Evolutionary conservation across 2,329 filamentous ascomycete genomes (phyloP).

Genomic region (Colletotrichum sp.): DNA sequence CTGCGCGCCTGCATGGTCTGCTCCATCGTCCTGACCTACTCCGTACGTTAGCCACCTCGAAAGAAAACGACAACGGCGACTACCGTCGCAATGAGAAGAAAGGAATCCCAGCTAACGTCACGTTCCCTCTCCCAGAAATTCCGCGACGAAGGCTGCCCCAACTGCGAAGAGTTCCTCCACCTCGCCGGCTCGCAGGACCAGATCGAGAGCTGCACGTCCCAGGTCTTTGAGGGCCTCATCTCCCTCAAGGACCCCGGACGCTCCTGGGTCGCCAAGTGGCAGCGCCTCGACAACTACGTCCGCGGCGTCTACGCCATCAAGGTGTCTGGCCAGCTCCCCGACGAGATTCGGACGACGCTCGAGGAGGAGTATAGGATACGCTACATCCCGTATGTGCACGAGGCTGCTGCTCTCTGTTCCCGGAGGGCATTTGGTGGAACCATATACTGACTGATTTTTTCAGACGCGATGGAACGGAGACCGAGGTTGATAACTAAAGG

Average conservation of each 20-base stretch:
- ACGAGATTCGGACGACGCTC: constrained; percentile 65
- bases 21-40: constrained; percentile 86
- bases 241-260: constrained; percentile 79
- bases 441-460: constrained; percentile 3
- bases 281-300: constrained; percentile 87
- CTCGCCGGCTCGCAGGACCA: constrained; percentile 79
- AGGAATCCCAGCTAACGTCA: not conserved
- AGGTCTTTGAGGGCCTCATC: constrained; percentile 94
- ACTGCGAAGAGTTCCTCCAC: constrained; percentile 92
- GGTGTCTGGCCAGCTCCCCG: constrained; percentile 80
- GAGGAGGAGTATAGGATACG: constrained; percentile 68
- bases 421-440: not conserved
- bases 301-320: constrained; percentile 93
- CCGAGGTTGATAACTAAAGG: constrained; percentile 47
- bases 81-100: not conserved
- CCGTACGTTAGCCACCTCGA: constrained; percentile 51
- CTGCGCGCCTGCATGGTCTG: constrained; percentile 99
- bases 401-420: not conserved
- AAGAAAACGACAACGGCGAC: not conserved
- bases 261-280: constrained; percentile 97
- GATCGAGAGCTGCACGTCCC: constrained; percentile 91
- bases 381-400: constrained; percentile 64
- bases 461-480: constrained; percentile 62
- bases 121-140: constrained; percentile 67
- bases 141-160: constrained; percentile 86